Evolutionary conservation across 2,329 filamentous ascomycete species (phyloP).

Genomic region (Zasmidium citrigriseum): DNA sequence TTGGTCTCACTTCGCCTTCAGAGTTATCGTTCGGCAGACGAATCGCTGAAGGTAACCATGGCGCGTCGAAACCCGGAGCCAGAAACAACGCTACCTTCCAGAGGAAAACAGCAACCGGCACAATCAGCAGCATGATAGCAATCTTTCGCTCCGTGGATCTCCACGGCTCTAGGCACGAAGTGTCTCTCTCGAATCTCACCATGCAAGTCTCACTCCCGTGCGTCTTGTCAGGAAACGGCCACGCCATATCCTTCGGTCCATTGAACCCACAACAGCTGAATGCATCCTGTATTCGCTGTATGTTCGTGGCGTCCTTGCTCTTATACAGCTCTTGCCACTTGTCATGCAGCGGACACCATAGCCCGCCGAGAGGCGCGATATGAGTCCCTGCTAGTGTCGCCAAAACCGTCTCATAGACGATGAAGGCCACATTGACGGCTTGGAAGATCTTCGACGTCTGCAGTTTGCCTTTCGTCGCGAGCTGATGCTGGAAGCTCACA

Average conservation of each 20-base stretch:
- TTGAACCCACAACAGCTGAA: slow-evolving; percentile 68
- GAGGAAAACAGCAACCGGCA: slow-evolving; percentile 55
- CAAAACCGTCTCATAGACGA: slow-evolving; percentile 42
- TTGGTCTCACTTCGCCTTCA: slow-evolving; percentile 7
- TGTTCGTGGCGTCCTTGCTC: slow-evolving; percentile 51
- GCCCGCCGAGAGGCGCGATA: slow-evolving; percentile 38
- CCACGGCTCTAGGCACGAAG: slow-evolving; percentile 59
- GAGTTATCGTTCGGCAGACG: slow-evolving; percentile 25
- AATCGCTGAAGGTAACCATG: slow-evolving; percentile 32
- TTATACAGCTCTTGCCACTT: slow-evolving; percentile 59
- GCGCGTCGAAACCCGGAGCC: slow-evolving; percentile 25
- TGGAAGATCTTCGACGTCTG: slow-evolving; percentile 36
- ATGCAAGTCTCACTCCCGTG: slow-evolving; percentile 44
- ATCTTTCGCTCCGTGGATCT: slow-evolving; percentile 54
- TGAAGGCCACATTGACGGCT: slow-evolving; percentile 40
- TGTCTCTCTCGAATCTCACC: slow-evolving; percentile 47
- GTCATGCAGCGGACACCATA: slow-evolving; percentile 58
- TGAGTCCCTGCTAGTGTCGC: slow-evolving; percentile 49
- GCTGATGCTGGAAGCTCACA: slow-evolving; percentile 37
- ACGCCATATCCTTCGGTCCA: slow-evolving; percentile 60
- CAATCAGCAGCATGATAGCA: slow-evolving; percentile 57
- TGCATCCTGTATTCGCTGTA: slow-evolving; percentile 64
- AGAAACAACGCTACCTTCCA: slow-evolving; percentile 53
- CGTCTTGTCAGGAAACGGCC: slow-evolving; percentile 56
- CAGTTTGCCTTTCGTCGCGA: slow-evolving; percentile 23